These are phyloP conservation scores for Sinapis alba DNA, from an alignment of 441 rosid genomes.

Conservation along the genomic window DNA sequence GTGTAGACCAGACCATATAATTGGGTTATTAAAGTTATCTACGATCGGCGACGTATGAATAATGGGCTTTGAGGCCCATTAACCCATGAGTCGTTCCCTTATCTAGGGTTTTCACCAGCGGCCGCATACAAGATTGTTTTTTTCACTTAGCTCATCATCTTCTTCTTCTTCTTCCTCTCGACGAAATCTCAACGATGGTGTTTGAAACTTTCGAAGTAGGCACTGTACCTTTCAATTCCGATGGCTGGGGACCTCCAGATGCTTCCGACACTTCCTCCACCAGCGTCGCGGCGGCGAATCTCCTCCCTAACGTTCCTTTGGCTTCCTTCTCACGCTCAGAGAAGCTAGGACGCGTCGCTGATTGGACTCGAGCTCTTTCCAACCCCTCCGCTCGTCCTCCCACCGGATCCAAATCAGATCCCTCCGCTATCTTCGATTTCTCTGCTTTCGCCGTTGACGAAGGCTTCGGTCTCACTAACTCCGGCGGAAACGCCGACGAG, in stretches of 20 bases:
- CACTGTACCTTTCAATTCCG: constrained; percentile 71
- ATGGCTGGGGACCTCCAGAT: constrained; percentile 95
- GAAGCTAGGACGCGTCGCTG: constrained; percentile 86
- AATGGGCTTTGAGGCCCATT: background rate
- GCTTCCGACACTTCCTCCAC: constrained; percentile 43
- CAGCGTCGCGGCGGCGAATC: constrained; percentile 39
- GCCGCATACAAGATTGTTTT: background rate
- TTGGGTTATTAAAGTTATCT: background rate
- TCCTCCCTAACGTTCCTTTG: constrained; percentile 62
- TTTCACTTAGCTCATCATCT: background rate
- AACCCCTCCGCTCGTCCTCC: constrained; percentile 44
- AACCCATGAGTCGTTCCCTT: background rate
- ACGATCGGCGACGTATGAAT: background rate
- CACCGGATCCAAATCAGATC: constrained; percentile 47
- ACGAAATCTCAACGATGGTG: constrained; percentile 29
- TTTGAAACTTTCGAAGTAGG: constrained; percentile 59
- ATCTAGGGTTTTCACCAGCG: background rate
- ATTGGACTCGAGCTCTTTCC: constrained; percentile 59
- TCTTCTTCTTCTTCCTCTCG: background rate
- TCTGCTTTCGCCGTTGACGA: constrained; percentile 52
- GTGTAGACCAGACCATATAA: background rate
- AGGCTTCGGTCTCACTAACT: constrained; percentile 20
- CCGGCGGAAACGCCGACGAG: background rate
- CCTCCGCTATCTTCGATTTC: constrained; percentile 62
- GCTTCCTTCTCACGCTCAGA: constrained; percentile 88